A percentile compares a stretch with the other conserved stretches of the same genome.
These are phyloP conservation scores for Trichoderma atroviride DNA, from an alignment of 2,329 filamentous ascomycete genomes.

Conservation along the genomic window DNA sequence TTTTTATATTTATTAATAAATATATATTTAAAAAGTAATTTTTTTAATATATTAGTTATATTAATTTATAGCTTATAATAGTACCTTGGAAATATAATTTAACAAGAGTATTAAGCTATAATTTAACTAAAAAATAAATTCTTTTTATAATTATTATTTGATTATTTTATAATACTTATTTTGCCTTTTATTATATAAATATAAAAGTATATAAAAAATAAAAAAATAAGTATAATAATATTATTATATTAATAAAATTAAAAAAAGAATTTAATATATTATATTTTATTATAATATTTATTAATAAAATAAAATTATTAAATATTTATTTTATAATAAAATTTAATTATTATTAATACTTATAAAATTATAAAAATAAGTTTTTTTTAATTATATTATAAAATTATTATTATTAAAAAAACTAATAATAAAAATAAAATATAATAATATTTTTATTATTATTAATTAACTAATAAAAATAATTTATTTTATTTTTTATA, in stretches of 20 bases:
- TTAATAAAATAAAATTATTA: neutral
- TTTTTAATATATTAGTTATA: too few relatives aligned
- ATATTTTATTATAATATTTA: neutral
- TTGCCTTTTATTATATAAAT: too few relatives aligned
- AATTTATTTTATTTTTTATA: neutral
- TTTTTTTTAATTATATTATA: neutral
- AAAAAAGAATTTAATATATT: neutral
- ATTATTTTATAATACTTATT: too few relatives aligned
- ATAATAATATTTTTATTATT: neutral
- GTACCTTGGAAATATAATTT: too few relatives aligned
- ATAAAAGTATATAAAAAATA: too few relatives aligned
- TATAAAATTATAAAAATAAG: neutral
- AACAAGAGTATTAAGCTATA: too few relatives aligned
- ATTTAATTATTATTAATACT: neutral
- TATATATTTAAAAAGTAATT: too few relatives aligned
- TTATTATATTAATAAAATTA: neutral
- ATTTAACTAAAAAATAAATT: too few relatives aligned
- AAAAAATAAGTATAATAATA: too few relatives aligned
- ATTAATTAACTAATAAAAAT: neutral
- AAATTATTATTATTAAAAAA: neutral
- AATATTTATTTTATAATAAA: neutral
- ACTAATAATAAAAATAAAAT: conserved; percentile 34
- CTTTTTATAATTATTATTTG: too few relatives aligned
- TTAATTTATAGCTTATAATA: too few relatives aligned
- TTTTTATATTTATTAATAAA: too few relatives aligned